Percentiles rank a stretch among this genome's conserved stretches.
Evolutionary conservation across 164 flowering plant genomes (phyloP).

Genomic region (Buxus sempervirens): DNA sequence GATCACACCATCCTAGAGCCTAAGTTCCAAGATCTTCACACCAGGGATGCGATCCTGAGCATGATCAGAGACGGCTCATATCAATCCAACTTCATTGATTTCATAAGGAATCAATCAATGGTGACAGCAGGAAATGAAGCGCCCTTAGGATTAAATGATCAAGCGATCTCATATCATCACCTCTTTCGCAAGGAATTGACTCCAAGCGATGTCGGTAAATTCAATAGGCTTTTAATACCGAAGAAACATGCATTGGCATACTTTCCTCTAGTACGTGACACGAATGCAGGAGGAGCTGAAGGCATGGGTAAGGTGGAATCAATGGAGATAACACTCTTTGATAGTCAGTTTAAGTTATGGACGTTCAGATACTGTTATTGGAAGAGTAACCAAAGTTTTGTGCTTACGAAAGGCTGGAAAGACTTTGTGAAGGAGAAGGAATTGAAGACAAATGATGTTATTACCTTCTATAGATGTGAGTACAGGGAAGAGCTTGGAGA

Average conservation of each 20-base stretch:
- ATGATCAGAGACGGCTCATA: conserved; percentile 19
- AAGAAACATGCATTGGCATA: conserved; percentile 14
- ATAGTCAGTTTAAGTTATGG: conserved; percentile 9
- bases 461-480: conserved; percentile 3
- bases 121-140: neutral
- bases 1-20: conserved; percentile 30
- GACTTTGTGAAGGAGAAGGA: conserved; percentile 10
- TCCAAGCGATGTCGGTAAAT: conserved; percentile 16
- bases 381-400: conserved; percentile 14
- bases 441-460: neutral
- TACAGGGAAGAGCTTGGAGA: neutral
- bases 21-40: conserved; percentile 30
- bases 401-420: conserved; percentile 16
- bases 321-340: neutral
- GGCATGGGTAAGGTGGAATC: neutral
- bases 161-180: neutral
- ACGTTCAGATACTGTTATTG: conserved; percentile 8
- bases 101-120: neutral
- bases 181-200: conserved; percentile 20
- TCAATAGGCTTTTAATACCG: conserved; percentile 12
- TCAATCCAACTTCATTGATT: neutral
- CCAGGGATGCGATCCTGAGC: conserved; percentile 18
- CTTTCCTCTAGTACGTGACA: conserved; percentile 9
- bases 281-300: neutral
- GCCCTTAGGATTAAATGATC: neutral